Evolutionary conservation across 352 stramenopile species (phyloP), one percentile per base, ranked within the genome.

Genomic region (Globisporangium heterothallicum): DNA sequence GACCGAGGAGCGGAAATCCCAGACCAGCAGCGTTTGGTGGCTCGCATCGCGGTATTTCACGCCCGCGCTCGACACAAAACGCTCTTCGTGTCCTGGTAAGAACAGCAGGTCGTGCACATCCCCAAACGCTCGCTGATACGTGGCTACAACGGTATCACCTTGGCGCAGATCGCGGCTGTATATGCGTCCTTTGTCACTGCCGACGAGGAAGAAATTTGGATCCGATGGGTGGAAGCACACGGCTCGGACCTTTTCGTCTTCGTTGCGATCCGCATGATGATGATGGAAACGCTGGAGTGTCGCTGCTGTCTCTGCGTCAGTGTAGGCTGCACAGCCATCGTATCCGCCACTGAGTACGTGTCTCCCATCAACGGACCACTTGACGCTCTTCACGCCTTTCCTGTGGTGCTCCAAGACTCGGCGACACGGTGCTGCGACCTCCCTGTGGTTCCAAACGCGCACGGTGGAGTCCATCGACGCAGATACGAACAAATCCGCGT

Each of bases 21-120:
- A 88, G 36, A 88, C 74, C 16, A 84, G 48, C 43, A 88, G 63
- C 30, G 77, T 86, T 52, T 81, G 72, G 51, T 86, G 73, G 56
- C 74, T 83, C 25, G 69, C 66, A 49, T 78, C 65, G 29, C 68
- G 63, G 8, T 66, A 56, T 18, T 55, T 56, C 10, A 84, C 30
- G 0, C 57, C 56, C 21, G 67, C 66, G 53, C 72, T 86, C 13
- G 77, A 84, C n/a, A 84, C 64, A 29, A 88, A 82, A 0, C 34
- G 50, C 27, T 66, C 27, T 6, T 55, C 62, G 7, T 50, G 42
- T 24, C 16, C 29, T 6, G 60, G 58, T 0, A 88, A 47, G 27
- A 83, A 84, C 24, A 84, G 64, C 46, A 88, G 52, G 35, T 88
- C 77, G 44, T 78, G 68, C 9, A 86, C 65, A 24, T 86, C 61